Evolutionary conservation across 1,139 yeast genomes (phyloP), one percentile per base, ranked within the genome.

Genomic region (Kodamaea sp.): DNA sequence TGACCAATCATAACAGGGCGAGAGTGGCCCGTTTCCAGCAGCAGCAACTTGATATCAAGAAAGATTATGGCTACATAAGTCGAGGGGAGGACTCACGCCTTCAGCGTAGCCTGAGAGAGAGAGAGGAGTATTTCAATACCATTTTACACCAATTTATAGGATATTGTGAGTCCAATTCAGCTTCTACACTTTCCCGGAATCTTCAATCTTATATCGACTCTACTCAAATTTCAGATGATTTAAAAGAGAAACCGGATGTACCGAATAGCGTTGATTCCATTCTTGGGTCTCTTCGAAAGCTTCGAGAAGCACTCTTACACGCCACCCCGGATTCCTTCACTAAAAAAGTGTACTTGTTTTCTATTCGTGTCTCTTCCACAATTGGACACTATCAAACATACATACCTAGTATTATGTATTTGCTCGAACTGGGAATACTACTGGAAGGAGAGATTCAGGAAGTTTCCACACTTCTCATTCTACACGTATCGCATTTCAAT

Each of bases 311-410:
- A 2, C 46, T 80, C 24, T 47, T 80, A n/a, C 53, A 50, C 32
- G 33, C 46, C 5, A 42, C 44, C 7, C 63, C 73, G 0, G 66
- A 66, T 31, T 61, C 60, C 1, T 77, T 78, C 39, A 48, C 69
- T 12, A 64, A 64, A 31, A 51, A 60, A 12, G 83, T 79, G n/a
- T 75, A 68, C 44, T 39, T 78, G 28, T 70, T 66, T 35, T 77
- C 83, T 0, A 62, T 74, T 4, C 51, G 80, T 29, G 59, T 76
- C 4, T 58, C 80, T 0, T 56, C 76, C 0, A 57, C 66, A 4
- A 53, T 70, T 4, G 78, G 78, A 3, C 76, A 75, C 43, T 73
- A 75, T 44, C 80, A 77, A 41, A 73, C 84, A 1, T 80, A 78
- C 44, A 42, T 79, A 1, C 83, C 85, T 1, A 64, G 80, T 31